These are phyloP conservation scores for Mycena belliarum DNA, from an alignment of 768 basidiomycete species.

Conservation along the genomic window DNA sequence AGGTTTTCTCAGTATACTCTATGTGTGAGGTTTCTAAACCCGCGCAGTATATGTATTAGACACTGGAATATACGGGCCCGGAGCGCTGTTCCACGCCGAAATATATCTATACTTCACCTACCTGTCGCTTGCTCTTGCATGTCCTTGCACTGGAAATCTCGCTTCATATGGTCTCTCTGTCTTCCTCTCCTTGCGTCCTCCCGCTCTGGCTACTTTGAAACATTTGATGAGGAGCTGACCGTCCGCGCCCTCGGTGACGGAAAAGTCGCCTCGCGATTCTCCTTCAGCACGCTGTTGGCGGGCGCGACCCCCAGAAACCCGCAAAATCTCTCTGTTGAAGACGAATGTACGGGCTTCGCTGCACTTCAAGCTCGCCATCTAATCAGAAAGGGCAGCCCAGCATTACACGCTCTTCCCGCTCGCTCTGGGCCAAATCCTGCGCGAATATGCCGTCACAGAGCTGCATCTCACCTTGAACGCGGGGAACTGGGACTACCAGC, in stretches of 20 bases:
- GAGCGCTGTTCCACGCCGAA: too few species aligned
- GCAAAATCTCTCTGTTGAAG: conserved; percentile 48
- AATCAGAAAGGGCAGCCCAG: conserved; percentile 50
- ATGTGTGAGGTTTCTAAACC: too few species aligned
- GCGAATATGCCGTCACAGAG: conserved; percentile 83
- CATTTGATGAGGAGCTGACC: conserved; percentile 48
- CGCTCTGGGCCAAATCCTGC: conserved; percentile 82
- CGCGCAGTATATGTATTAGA: too few species aligned
- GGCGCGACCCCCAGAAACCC: conserved; percentile 60
- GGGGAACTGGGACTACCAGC: conserved; percentile 87
- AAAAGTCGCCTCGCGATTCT: conserved; percentile 76
- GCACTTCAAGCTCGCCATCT: not conserved
- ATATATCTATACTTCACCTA: too few species aligned
- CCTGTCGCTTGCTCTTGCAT: too few species aligned
- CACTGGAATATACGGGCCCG: too few species aligned
- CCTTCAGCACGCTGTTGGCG: conserved; percentile 67
- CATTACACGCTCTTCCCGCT: conserved; percentile 89
- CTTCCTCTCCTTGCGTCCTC: not conserved
- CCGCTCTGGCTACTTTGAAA: conserved; percentile 33
- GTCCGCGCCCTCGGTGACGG: conserved; percentile 73
- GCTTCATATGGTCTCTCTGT: conserved; percentile 7
- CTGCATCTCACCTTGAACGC: conserved; percentile 89
- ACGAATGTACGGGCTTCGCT: conserved; percentile 38
- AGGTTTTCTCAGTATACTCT: too few species aligned
- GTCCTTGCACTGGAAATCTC: not conserved